These are phyloP conservation scores for Atkinsonella texensis DNA, from an alignment of 2,329 filamentous ascomycete genomes.

Conservation along the genomic window DNA sequence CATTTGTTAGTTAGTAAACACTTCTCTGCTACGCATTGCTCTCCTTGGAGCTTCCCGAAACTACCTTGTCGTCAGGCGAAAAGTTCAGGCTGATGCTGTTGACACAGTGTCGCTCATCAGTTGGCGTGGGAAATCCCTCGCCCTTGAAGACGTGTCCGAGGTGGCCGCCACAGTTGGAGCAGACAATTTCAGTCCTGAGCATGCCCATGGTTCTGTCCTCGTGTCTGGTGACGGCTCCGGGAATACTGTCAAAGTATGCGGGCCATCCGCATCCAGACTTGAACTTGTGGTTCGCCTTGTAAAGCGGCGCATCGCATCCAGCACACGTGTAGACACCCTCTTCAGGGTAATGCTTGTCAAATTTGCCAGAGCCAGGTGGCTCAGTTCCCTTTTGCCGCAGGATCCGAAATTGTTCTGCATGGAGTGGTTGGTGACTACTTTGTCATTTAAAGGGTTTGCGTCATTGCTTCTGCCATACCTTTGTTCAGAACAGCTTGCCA, in stretches of 20 bases:
- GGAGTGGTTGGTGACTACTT: slow-evolving; percentile 5
- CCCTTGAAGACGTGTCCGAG: slow-evolving; percentile 93
- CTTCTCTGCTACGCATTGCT: slow-evolving; percentile 22
- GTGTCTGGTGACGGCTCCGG: slow-evolving; percentile 76
- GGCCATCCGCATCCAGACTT: slow-evolving; percentile 95
- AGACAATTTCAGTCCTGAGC: slow-evolving; percentile 84
- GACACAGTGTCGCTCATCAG: slow-evolving; percentile 93
- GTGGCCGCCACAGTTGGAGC: slow-evolving; percentile 87
- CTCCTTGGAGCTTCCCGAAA: slow-evolving; percentile 19
- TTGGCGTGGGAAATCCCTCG: slow-evolving; percentile 72
- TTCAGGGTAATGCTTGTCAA: slow-evolving; percentile 71
- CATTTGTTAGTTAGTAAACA: neutral
- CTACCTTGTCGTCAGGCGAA: slow-evolving; percentile 46
- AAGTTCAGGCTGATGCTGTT: slow-evolving; percentile 90
- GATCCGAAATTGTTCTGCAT: slow-evolving; percentile 83
- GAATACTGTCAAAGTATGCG: slow-evolving; percentile 91
- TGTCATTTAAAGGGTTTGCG: neutral
- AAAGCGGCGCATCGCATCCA: slow-evolving; percentile 76
- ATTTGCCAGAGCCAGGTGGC: slow-evolving; percentile 64
- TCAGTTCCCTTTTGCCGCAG: slow-evolving; percentile 91
- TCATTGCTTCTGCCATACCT: slow-evolving; percentile 20
- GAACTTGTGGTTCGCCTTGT: slow-evolving; percentile 92
- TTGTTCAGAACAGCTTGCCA: slow-evolving; percentile 75
- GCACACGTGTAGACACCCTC: slow-evolving; percentile 78
- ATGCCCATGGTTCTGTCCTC: slow-evolving; percentile 70